phyloP scores from a whole-genome alignment of 495 filamentous ascomycete genomes.

The Wilcoxina mikolae region DNA sequence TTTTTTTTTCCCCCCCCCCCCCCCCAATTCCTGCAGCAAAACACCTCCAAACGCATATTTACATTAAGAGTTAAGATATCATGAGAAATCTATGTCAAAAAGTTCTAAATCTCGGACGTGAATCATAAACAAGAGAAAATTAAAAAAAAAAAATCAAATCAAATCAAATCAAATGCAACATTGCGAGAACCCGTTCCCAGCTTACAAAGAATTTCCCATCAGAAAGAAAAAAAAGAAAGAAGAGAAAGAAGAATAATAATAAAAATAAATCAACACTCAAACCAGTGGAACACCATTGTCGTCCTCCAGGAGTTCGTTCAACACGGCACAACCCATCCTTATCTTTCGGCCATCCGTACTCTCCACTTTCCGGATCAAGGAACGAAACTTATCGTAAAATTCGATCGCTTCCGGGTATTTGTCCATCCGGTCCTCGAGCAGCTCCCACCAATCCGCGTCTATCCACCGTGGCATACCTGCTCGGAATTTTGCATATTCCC shows the following conservation, averaged over 20 bases:
- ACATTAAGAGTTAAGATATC: too few relatives aligned
- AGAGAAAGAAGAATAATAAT: neutral
- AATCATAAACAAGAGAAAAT: too few relatives aligned
- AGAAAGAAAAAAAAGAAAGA: neutral
- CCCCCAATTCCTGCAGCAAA: too few relatives aligned
- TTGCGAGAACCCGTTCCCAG: neutral
- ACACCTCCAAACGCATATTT: too few relatives aligned
- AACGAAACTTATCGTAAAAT: neutral
- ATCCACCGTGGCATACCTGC: neutral
- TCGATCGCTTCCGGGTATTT: neutral
- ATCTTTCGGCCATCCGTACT: neutral
- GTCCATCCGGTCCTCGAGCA: neutral
- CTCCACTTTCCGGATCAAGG: constrained; percentile 1
- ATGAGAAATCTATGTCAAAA: too few relatives aligned
- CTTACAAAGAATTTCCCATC: neutral
- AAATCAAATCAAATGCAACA: neutral
- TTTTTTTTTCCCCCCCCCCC: too few relatives aligned
- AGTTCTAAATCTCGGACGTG: too few relatives aligned
- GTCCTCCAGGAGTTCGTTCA: constrained; percentile 28
- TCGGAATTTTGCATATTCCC: constrained; percentile 24
- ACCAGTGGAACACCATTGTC: constrained; percentile 9
- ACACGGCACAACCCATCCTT: constrained; percentile 9
- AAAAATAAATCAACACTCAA: neutral
- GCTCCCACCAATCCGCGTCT: neutral
- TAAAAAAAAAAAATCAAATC: neutral